Conservation (phyloP, 1,284 basidiomycete species). For the Ustilago bromivora region DNA sequence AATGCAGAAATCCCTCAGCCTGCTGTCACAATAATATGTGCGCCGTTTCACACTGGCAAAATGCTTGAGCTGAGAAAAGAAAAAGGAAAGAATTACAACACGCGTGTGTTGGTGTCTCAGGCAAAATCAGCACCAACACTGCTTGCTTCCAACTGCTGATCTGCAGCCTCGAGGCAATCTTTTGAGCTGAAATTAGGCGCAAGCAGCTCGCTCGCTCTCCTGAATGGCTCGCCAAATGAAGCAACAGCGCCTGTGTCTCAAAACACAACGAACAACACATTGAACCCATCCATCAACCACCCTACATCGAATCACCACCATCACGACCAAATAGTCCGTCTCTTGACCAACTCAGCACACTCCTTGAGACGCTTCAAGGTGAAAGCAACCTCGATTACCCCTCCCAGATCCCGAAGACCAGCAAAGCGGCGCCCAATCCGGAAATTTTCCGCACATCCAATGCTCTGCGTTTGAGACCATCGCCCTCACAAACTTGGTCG, state of each 20-base stretch:
- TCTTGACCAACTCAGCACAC: not conserved
- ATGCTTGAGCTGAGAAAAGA: not conserved
- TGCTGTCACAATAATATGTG: not conserved
- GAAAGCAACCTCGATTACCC: not conserved
- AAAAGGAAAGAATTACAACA: constrained; percentile 7
- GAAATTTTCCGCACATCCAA: not conserved
- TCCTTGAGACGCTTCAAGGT: not conserved
- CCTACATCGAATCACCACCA: not conserved
- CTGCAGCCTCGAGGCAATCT: not conserved
- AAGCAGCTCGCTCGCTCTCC: constrained; percentile 12
- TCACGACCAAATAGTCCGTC: not conserved
- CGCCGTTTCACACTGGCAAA: not conserved
- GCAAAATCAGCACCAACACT: not conserved
- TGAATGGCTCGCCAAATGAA: constrained; percentile 1
- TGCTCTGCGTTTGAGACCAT: constrained; percentile 7
- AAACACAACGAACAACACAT: not conserved
- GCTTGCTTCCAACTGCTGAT: not conserved
- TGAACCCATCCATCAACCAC: not conserved
- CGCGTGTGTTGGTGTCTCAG: constrained; percentile 20
- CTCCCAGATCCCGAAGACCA: not conserved
- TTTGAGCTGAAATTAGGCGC: not conserved
- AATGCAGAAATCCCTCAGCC: no score
- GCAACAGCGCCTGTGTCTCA: constrained; percentile 1
- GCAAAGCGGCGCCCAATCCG: not conserved
- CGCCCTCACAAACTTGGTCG: not conserved